Evolutionary conservation across 129 eudicot species (phyloP).

Genomic region (Dittrichia graveolens): DNA sequence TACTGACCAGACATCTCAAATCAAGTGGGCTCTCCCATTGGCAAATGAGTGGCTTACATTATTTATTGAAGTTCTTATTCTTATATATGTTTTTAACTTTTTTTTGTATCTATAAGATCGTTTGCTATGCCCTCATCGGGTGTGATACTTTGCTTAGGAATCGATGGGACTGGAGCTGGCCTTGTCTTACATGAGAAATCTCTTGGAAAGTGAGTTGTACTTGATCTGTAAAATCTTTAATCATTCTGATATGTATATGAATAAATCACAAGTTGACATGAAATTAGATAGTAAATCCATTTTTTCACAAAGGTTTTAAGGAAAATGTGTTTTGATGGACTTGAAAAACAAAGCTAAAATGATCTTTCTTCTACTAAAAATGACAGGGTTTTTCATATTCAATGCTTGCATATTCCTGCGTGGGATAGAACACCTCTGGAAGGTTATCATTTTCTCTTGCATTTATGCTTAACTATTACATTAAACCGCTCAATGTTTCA

Average conservation of each 20-base stretch:
- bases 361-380: not conserved
- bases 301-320: too few species aligned
- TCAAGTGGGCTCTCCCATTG: too few species aligned
- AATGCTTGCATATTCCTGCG: conserved; percentile 73
- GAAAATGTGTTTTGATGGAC: too few species aligned
- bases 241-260: not conserved
- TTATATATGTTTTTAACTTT: too few species aligned
- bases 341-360: not conserved
- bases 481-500: too few species aligned
- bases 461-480: not conserved
- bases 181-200: conserved; percentile 82
- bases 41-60: too few species aligned
- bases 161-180: conserved; percentile 92
- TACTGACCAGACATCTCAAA: too few species aligned
- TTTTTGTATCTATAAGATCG: not conserved
- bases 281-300: too few species aligned
- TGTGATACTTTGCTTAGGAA: conserved; percentile 46
- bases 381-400: conserved; percentile 57
- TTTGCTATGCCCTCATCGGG: not conserved
- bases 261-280: too few species aligned
- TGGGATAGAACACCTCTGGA: conserved; percentile 62
- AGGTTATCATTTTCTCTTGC: conserved; percentile 40
- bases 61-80: too few species aligned
- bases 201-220: conserved; percentile 81
- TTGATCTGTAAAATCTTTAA: not conserved